Evolutionary conservation across 2,329 filamentous ascomycete genomes (phyloP).

Genomic region (Colletotrichum tropicicola): DNA sequence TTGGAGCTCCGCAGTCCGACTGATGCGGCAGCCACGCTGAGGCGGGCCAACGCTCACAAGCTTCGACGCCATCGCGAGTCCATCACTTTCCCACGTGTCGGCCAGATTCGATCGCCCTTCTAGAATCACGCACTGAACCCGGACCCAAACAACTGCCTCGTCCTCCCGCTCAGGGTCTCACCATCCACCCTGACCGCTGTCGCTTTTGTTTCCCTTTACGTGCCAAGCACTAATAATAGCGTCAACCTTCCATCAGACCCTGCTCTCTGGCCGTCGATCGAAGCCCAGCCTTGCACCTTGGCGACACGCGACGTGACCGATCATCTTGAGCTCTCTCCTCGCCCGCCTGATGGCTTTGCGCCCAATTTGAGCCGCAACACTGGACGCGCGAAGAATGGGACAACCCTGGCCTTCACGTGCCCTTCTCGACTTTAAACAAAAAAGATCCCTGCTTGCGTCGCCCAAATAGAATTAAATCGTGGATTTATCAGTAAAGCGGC

Average conservation of each 20-base stretch:
- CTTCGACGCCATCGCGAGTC: not conserved
- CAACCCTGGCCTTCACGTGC: not conserved
- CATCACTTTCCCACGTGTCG: not conserved
- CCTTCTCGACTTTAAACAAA: not conserved
- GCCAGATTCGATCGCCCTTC: not conserved
- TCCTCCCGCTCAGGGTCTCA: not conserved
- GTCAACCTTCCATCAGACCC: too few species aligned
- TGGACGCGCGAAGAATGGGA: not conserved
- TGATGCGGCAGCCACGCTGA: not conserved
- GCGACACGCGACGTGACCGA: not conserved
- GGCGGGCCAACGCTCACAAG: not conserved
- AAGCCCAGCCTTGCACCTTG: not conserved
- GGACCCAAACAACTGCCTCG: too few species aligned
- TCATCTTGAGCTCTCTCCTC: not conserved
- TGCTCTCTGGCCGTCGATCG: not conserved
- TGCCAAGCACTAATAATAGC: not conserved
- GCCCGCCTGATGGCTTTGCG: not conserved
- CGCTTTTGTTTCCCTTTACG: not conserved
- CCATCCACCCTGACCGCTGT: not conserved
- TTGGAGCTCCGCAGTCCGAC: not conserved
- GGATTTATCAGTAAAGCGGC: not conserved
- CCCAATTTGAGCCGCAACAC: not conserved
- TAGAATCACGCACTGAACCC: not conserved
- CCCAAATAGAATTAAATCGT: too few species aligned
- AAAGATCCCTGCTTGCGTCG: not conserved